Evolutionary conservation across 139 green algal species (phyloP), one percentile per base, ranked within the genome.

Genomic region (Dunaliella sp.): DNA sequence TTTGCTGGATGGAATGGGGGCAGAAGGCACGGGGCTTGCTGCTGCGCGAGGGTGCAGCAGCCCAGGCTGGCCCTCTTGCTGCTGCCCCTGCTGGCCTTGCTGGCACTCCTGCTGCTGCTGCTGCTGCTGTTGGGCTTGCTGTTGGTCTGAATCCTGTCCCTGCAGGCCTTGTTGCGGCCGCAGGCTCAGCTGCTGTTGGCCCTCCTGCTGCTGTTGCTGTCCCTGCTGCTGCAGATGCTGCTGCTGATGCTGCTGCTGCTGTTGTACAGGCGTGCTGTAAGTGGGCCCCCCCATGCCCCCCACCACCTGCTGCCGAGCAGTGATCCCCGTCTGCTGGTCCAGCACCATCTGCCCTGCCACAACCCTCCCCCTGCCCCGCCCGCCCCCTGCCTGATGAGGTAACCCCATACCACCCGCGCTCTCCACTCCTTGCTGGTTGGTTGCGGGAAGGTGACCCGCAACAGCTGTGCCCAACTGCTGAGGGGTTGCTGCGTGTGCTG

Each of bases 401-500:
- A n/a, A n/a, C n/a, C n/a, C n/a, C n/a, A n/a, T n/a, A n/a, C n/a
- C n/a, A n/a, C n/a, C n/a, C n/a, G n/a, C n/a, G n/a, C n/a, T n/a
- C n/a, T n/a, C n/a, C n/a, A n/a, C n/a, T n/a, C n/a, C n/a, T n/a
- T n/a, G n/a, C n/a, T n/a, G n/a, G n/a, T n/a, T n/a, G n/a, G n/a
- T n/a, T n/a, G n/a, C n/a, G n/a, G n/a, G n/a, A n/a, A n/a, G n/a
- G n/a, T n/a, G n/a, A n/a, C n/a, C n/a, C n/a, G n/a, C n/a, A n/a
- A n/a, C n/a, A n/a, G n/a, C n/a, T n/a, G n/a, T n/a, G n/a, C n/a
- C n/a, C n/a, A n/a, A n/a, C n/a, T n/a, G 57, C 76, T 32, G 35
- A 72, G 77, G 21, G 86, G 86, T 38, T 83, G 80, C 48, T 75
- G 80, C 25, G 81, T 58, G 48, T 57, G 73, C 33, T 36, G 73